Conservation (phyloP, 1,284 basidiomycete genomes). For the Sporisorium sorghi region DNA sequence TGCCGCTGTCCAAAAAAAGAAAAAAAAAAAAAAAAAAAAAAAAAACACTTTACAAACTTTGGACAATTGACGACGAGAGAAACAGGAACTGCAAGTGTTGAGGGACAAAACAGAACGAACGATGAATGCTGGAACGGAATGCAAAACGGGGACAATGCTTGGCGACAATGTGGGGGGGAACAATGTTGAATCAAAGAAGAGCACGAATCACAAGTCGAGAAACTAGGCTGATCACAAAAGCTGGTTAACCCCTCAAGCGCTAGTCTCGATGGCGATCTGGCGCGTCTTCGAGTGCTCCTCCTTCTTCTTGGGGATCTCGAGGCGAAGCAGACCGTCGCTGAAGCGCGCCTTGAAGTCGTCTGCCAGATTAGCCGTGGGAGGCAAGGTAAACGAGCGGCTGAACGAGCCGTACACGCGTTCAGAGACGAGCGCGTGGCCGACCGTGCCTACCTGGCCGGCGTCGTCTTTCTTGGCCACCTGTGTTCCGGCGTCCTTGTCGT, state of each 20-base stretch:
- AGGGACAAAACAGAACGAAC: too few species aligned
- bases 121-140: too few species aligned
- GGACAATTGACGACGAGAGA: too few species aligned
- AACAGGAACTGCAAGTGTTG: too few species aligned
- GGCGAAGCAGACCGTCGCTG: slow-evolving; percentile 53
- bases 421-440: slow-evolving; percentile 45
- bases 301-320: slow-evolving; percentile 57
- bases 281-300: slow-evolving; percentile 53
- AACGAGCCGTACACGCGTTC: slow-evolving; percentile 56
- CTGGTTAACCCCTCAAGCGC: slow-evolving; percentile 25
- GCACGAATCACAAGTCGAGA: too few species aligned
- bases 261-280: slow-evolving; percentile 45
- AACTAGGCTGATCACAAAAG: too few species aligned
- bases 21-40: too few species aligned
- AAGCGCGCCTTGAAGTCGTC: slow-evolving; percentile 57
- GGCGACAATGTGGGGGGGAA: too few species aligned
- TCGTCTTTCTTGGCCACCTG: slow-evolving; percentile 42
- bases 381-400: slow-evolving; percentile 56
- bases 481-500: slow-evolving; percentile 11
- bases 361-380: slow-evolving; percentile 41
- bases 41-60: too few species aligned
- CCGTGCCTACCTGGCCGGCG: slow-evolving; percentile 20
- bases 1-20: not conserved
- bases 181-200: too few species aligned
- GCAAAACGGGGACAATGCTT: too few species aligned